These are phyloP conservation scores for Lecanicillium sp. DNA, from an alignment of 2,329 filamentous ascomycete species.

Conservation along the genomic window DNA sequence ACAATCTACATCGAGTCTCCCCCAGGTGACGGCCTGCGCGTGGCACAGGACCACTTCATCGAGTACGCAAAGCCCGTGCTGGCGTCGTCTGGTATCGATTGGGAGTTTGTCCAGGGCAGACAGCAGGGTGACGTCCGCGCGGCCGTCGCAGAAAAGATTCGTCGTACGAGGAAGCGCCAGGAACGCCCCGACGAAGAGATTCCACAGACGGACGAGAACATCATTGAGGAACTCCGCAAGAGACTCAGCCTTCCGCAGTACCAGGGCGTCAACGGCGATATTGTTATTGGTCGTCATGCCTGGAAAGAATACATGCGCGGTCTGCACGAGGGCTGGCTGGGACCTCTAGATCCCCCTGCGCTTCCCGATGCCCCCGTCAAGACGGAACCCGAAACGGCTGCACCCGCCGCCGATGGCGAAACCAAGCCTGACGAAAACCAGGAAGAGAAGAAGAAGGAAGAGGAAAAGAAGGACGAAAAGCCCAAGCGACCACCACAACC, in stretches of 20 bases:
- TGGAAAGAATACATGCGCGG: constrained; percentile 98
- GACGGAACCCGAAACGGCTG: constrained; percentile 14
- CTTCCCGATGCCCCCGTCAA: constrained; percentile 16
- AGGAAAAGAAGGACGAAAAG: constrained; percentile 39
- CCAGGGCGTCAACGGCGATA: constrained; percentile 68
- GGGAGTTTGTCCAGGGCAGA: constrained; percentile 89
- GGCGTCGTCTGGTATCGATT: constrained; percentile 83
- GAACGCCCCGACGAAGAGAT: constrained; percentile 41
- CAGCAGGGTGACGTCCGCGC: constrained; percentile 89
- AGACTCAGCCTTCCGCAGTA: constrained; percentile 62
- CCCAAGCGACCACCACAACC: constrained; percentile 53
- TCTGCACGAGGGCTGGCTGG: constrained; percentile 92
- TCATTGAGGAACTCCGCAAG: constrained; percentile 55
- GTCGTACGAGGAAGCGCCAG: constrained; percentile 57
- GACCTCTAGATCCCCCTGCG: constrained; percentile 61
- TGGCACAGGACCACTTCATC: constrained; percentile 89
- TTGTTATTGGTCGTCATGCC: constrained; percentile 82
- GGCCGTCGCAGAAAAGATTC: constrained; percentile 76
- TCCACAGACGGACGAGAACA: constrained; percentile 39
- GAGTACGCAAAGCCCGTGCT: constrained; percentile 93
- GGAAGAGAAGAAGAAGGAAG: constrained; percentile 31
- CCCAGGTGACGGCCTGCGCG: constrained; percentile 74
- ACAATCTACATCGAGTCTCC: constrained; percentile 81
- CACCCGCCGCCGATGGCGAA: constrained; percentile 14
- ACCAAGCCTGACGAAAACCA: constrained; percentile 23